A percentile compares a stretch with the other conserved stretches of the same genome.
phyloP scores from a whole-genome alignment of 2,329 filamentous ascomycete species.

The Beauveria medogensis region DNA sequence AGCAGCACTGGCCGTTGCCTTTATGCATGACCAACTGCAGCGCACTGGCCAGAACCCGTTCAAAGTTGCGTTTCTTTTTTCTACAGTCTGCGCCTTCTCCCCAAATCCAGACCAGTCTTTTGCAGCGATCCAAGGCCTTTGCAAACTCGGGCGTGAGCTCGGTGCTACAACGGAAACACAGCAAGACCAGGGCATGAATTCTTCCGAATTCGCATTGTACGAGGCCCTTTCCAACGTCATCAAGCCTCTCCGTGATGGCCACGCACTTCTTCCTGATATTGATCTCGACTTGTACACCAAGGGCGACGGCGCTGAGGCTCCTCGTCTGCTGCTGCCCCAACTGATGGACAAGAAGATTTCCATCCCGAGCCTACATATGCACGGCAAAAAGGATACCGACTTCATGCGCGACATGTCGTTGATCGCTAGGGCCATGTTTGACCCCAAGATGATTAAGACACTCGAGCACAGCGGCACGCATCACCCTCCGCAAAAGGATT shows the following conservation, averaged over 20 bases:
- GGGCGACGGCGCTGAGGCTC: neutral
- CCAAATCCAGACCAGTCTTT: neutral
- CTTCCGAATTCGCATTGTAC: neutral
- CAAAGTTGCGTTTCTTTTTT: neutral
- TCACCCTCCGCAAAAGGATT: neutral
- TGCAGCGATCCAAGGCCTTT: neutral
- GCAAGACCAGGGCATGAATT: neutral
- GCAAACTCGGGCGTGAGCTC: neutral
- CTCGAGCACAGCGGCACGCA: neutral
- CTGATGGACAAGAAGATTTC: neutral
- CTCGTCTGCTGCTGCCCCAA: neutral
- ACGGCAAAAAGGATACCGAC: neutral
- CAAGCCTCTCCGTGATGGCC: neutral
- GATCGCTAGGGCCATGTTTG: neutral
- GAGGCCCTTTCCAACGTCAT: neutral
- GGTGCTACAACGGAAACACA: neutral
- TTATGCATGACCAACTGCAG: neutral
- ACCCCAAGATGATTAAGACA: neutral
- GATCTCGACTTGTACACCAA: neutral
- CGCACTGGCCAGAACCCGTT: neutral
- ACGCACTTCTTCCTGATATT: neutral
- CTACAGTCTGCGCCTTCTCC: neutral
- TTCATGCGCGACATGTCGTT: neutral
- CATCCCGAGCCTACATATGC: neutral
- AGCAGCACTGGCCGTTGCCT: neutral